Conservation (phyloP, 2,329 filamentous ascomycete species). For the Neurospora crassa region DNA sequence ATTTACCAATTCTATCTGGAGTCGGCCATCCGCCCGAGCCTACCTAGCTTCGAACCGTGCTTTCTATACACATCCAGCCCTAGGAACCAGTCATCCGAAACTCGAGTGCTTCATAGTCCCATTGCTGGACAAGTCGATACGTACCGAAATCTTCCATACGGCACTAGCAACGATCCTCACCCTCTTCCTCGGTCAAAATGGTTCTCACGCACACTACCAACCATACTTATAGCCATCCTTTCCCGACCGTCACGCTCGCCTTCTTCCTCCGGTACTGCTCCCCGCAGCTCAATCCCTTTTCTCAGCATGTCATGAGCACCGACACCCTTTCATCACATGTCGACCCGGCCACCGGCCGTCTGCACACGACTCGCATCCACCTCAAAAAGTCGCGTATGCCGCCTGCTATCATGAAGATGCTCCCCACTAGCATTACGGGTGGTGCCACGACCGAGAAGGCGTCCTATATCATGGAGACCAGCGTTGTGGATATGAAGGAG, state of each 20-base stretch:
- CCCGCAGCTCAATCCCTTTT: slow-evolving; percentile 64
- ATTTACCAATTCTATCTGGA: background rate
- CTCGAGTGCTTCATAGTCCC: background rate
- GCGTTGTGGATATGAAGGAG: slow-evolving; percentile 67
- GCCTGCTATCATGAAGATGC: slow-evolving; percentile 61
- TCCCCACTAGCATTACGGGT: slow-evolving; percentile 61
- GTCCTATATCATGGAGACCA: slow-evolving; percentile 72
- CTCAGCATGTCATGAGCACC: slow-evolving; percentile 71
- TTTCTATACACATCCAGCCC: background rate
- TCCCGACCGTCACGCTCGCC: slow-evolving; percentile 76
- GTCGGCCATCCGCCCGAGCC: background rate
- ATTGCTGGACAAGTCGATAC: background rate
- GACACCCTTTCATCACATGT: slow-evolving; percentile 69
- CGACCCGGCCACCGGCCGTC: slow-evolving; percentile 62
- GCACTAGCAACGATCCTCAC: background rate
- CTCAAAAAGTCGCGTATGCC: slow-evolving; percentile 75
- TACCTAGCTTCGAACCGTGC: background rate
- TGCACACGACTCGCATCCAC: slow-evolving; percentile 72
- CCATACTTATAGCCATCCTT: slow-evolving; percentile 70
- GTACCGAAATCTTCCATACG: background rate
- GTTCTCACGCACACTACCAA: slow-evolving; percentile 56
- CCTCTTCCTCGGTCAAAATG: slow-evolving; percentile 32
- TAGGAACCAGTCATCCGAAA: background rate
- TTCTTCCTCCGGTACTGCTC: slow-evolving; percentile 82
- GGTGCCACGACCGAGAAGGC: slow-evolving; percentile 55